phyloP scores from a whole-genome alignment of 129 eudicot species.

The Oenanthe sinensis region DNA sequence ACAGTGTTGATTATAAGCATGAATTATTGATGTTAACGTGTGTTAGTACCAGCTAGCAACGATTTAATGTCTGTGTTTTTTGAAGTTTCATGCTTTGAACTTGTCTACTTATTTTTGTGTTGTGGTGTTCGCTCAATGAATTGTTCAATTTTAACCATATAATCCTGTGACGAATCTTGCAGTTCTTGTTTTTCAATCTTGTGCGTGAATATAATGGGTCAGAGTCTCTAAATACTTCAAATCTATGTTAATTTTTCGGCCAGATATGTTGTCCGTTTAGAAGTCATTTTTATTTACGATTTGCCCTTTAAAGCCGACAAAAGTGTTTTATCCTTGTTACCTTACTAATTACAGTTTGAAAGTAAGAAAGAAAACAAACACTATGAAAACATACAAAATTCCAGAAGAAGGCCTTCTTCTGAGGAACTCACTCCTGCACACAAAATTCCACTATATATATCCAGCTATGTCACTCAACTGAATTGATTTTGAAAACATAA shows the following conservation, averaged over 20 bases:
- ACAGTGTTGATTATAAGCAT: not conserved
- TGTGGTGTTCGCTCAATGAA: not conserved
- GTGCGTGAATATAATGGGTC: not conserved
- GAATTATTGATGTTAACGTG: not conserved
- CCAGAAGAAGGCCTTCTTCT: too few relatives aligned
- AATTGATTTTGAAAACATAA: too few relatives aligned
- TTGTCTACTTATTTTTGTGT: not conserved
- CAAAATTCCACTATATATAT: too few relatives aligned
- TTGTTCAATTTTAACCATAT: not conserved
- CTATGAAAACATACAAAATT: too few relatives aligned
- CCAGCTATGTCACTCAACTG: too few relatives aligned
- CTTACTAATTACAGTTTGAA: too few relatives aligned
- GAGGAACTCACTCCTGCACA: too few relatives aligned
- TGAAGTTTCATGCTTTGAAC: not conserved
- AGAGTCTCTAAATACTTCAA: not conserved
- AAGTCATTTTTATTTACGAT: too few relatives aligned
- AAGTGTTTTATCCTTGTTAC: too few relatives aligned
- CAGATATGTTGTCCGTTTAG: not conserved
- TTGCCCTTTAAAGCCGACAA: not conserved
- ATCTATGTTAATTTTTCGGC: not conserved
- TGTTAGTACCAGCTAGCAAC: not conserved
- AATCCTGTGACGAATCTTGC: not conserved
- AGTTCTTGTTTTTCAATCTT: not conserved
- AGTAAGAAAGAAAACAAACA: not conserved
- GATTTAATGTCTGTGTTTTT: not conserved